phyloP scores from a whole-genome alignment of 2,329 filamentous ascomycete genomes.

The Trichoderma koningiopsis region DNA sequence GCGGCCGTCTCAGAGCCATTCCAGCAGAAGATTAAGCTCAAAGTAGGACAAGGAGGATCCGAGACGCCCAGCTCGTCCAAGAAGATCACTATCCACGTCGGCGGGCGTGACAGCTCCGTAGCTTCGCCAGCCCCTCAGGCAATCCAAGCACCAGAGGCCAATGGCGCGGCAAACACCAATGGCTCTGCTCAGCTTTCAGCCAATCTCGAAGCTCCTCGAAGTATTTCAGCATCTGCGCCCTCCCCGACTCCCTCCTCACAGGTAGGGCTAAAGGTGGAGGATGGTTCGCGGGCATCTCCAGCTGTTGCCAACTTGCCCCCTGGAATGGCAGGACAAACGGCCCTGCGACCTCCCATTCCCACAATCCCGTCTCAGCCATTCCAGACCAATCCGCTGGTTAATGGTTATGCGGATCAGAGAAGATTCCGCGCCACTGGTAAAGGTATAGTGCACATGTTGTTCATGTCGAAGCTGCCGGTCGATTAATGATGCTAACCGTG shows the following conservation, averaged over 20 bases:
- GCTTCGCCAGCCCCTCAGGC: constrained; percentile 54
- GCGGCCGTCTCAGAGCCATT: constrained; percentile 70
- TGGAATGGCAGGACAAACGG: constrained; percentile 28
- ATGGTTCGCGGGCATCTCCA: constrained; percentile 36
- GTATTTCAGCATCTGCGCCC: constrained; percentile 41
- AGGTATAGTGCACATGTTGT: constrained; percentile 37
- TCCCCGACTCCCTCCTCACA: constrained; percentile 51
- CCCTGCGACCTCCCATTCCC: constrained; percentile 27
- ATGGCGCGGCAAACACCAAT: constrained; percentile 25
- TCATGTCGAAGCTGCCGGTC: not conserved
- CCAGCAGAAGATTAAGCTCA: constrained; percentile 79
- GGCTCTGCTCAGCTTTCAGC: constrained; percentile 19
- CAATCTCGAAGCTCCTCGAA: constrained; percentile 45
- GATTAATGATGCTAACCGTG: constrained; percentile 30
- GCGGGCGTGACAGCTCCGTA: constrained; percentile 56
- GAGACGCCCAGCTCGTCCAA: constrained; percentile 53
- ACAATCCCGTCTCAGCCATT: constrained; percentile 29
- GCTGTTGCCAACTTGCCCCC: constrained; percentile 29
- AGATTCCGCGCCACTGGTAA: constrained; percentile 46
- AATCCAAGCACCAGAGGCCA: constrained; percentile 32
- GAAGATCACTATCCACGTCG: constrained; percentile 73
- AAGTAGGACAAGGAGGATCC: constrained; percentile 56
- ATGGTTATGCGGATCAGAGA: constrained; percentile 41
- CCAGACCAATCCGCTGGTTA: constrained; percentile 35
- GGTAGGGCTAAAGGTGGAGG: constrained; percentile 42